phyloP scores from a whole-genome alignment of 495 filamentous ascomycete species.

The Penicillium argentinense region DNA sequence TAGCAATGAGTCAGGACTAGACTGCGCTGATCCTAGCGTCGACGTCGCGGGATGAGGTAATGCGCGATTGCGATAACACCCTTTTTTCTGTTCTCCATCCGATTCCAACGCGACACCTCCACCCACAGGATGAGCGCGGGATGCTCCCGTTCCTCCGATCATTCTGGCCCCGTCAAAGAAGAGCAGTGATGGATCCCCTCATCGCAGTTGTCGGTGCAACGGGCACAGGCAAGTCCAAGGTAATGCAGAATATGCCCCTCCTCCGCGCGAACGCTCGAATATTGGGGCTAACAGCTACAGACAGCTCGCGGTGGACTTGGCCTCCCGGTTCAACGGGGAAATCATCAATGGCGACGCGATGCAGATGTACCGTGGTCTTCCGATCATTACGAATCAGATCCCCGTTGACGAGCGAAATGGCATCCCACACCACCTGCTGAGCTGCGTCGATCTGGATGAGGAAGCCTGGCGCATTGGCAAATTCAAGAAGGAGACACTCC shows the following conservation, averaged over 20 bases:
- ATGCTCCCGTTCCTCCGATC: conserved; percentile 30
- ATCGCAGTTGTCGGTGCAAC: conserved; percentile 89
- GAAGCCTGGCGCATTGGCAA: conserved; percentile 77
- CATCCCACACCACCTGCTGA: conserved; percentile 87
- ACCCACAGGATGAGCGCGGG: conserved; percentile 13
- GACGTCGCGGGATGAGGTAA: conserved; percentile 25
- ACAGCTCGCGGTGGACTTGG: conserved; percentile 91
- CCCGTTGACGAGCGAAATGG: conserved; percentile 69
- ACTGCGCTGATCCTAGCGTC: conserved; percentile 4
- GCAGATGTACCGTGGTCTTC: conserved; percentile 93
- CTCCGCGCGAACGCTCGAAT: not conserved
- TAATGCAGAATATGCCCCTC: conserved; percentile 36
- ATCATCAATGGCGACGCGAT: conserved; percentile 99
- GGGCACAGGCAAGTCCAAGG: conserved; percentile 98
- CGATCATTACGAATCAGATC: conserved; percentile 95
- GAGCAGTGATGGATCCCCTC: conserved; percentile 55
- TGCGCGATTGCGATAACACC: conserved; percentile 8
- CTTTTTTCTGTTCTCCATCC: conserved; percentile 1
- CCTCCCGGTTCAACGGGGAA: conserved; percentile 82
- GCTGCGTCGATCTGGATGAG: conserved; percentile 68
- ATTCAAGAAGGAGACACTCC: conserved; percentile 68
- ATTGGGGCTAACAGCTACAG: conserved; percentile 32
- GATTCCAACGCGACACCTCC: not conserved
- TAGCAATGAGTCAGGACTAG: conserved; percentile 9
- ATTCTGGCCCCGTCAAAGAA: conserved; percentile 14